Evolutionary conservation across 306 rosid genomes (phyloP).

Genomic region (Rosa persica): DNA sequence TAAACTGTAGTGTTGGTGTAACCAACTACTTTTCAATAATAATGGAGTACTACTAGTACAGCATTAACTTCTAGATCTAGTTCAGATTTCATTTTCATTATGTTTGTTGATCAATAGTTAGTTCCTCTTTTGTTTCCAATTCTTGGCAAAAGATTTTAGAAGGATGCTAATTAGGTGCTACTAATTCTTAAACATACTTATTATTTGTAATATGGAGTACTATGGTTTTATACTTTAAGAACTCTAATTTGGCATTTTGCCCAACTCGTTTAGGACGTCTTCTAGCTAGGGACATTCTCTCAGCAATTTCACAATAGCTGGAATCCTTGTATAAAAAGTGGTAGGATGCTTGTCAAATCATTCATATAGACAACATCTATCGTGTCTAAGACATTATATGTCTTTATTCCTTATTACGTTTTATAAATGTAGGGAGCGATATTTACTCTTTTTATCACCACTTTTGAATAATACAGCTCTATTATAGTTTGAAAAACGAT

Average conservation of each 20-base stretch:
- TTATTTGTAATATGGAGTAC: neutral
- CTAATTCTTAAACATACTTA: neutral
- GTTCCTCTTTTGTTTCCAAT: neutral
- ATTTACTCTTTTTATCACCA: neutral
- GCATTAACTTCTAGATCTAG: neutral
- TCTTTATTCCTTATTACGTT: neutral
- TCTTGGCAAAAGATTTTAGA: neutral
- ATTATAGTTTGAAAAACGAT: neutral
- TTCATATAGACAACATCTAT: neutral
- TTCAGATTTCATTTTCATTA: neutral
- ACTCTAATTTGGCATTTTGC: slow-evolving; percentile 12
- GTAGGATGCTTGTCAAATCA: slow-evolving; percentile 4
- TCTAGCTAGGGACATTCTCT: slow-evolving; percentile 11
- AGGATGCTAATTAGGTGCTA: neutral
- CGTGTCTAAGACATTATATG: neutral
- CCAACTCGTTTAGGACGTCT: neutral
- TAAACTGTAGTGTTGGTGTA: slow-evolving; percentile 8
- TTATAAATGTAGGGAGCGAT: neutral
- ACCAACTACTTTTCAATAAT: slow-evolving; percentile 13
- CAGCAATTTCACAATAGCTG: neutral
- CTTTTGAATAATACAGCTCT: neutral
- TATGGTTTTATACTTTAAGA: neutral
- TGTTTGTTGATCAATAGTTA: neutral
- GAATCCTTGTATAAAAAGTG: neutral
- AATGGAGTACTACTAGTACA: neutral